These are phyloP conservation scores for Alternaria rosae DNA, from an alignment of 2,329 filamentous ascomycete species.

Conservation along the genomic window DNA sequence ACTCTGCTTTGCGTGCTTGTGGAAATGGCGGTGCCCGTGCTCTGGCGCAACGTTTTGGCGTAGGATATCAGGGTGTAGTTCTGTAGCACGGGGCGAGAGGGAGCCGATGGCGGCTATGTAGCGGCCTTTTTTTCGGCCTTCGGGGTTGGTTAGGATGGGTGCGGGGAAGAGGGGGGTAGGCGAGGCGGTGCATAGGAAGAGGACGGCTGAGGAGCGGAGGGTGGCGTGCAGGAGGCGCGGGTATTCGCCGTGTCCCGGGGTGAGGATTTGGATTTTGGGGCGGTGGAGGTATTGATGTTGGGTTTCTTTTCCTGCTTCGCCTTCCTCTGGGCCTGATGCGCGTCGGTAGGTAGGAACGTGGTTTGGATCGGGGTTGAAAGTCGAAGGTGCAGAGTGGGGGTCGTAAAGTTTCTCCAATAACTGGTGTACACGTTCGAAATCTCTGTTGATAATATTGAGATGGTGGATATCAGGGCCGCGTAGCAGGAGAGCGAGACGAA, in stretches of 20 bases:
- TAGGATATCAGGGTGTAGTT: conserved; percentile 80
- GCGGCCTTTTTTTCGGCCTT: conserved; percentile 73
- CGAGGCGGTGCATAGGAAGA: conserved; percentile 89
- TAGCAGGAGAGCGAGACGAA: conserved; percentile 80
- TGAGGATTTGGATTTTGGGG: conserved; percentile 72
- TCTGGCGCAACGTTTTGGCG: conserved; percentile 66
- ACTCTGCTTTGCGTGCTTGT: conserved; percentile 67
- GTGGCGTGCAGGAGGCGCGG: conserved; percentile 72
- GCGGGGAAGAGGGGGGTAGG: conserved; percentile 77
- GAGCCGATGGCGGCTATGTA: conserved; percentile 77
- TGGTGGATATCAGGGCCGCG: conserved; percentile 73
- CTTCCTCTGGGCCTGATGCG: background rate
- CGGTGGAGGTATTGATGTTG: conserved; percentile 28
- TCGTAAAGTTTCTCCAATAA: conserved; percentile 64
- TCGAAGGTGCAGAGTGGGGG: conserved; percentile 46
- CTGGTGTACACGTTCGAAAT: conserved; percentile 65
- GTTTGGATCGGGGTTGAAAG: conserved; percentile 18
- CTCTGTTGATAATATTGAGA: conserved; percentile 83
- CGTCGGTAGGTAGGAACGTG: conserved; percentile 25
- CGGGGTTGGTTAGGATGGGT: conserved; percentile 73
- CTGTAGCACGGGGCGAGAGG: conserved; percentile 77
- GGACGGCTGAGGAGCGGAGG: conserved; percentile 75
- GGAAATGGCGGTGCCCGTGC: conserved; percentile 65
- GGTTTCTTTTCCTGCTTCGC: background rate
- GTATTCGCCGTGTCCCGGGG: conserved; percentile 74